These are phyloP conservation scores for Inosperma sp. DNA, from an alignment of 768 basidiomycete species.

Conservation along the genomic window DNA sequence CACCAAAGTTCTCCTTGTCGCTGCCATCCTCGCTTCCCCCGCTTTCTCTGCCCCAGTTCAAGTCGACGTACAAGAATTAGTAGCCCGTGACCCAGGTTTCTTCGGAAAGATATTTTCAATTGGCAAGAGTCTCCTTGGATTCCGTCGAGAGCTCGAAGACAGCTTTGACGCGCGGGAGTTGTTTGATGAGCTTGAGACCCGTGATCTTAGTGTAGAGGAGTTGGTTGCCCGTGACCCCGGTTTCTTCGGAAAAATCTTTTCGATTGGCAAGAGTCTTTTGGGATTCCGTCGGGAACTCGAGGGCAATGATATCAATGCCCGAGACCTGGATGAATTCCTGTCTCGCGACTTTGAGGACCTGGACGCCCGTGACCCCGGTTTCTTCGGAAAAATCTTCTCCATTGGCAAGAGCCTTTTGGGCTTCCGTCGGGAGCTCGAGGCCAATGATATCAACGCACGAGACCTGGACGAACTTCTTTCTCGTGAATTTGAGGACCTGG, in stretches of 20 bases:
- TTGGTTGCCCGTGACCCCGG: slow-evolving; percentile 14
- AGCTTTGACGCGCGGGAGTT: too few species aligned
- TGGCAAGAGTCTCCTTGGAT: not conserved
- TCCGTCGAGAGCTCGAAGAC: too few species aligned
- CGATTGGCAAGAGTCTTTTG: not conserved
- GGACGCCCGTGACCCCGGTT: too few species aligned
- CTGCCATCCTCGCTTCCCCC: slow-evolving; percentile 19
- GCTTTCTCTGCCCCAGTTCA: slow-evolving; percentile 15
- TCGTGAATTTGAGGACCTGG: slow-evolving; percentile 4
- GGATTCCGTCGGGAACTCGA: not conserved
- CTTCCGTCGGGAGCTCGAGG: slow-evolving; percentile 6
- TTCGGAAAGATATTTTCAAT: not conserved
- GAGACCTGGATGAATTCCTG: slow-evolving; percentile 7
- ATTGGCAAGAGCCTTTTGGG: slow-evolving; percentile 11
- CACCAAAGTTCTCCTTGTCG: slow-evolving; percentile 17
- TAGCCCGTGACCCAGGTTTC: slow-evolving; percentile 12
- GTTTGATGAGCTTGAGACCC: too few species aligned
- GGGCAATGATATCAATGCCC: too few species aligned
- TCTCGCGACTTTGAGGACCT: too few species aligned
- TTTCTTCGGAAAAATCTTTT: not conserved
- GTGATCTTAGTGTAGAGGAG: slow-evolving; percentile 4
- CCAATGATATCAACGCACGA: not conserved
- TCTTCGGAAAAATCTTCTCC: too few species aligned
- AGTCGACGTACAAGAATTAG: slow-evolving; percentile 8
- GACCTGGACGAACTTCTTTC: slow-evolving; percentile 7